A percentile compares a stretch with the other conserved stretches of the same genome.
phyloP scores from a whole-genome alignment of 2,329 filamentous ascomycete species.

The Penicillium sp. region DNA sequence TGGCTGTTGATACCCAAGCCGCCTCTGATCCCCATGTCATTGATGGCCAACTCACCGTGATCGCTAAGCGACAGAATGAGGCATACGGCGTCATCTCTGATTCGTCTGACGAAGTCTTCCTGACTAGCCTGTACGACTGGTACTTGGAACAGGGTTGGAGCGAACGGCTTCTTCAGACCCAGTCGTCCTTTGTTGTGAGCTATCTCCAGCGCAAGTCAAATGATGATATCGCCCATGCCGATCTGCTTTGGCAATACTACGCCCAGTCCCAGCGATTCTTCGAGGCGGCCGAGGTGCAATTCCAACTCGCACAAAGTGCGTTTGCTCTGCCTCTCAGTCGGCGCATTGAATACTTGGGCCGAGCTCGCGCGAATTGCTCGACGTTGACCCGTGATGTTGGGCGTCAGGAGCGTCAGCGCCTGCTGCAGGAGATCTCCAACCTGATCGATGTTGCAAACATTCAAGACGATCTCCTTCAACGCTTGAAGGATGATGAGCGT shows the following conservation, averaged over 20 bases:
- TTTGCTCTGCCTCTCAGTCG: conserved; percentile 75
- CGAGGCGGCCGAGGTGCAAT: conserved; percentile 80
- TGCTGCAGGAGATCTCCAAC: conserved; percentile 78
- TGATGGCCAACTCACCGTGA: conserved; percentile 70
- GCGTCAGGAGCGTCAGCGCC: conserved; percentile 73
- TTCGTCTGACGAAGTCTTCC: conserved; percentile 87
- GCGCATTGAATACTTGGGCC: conserved; percentile 81
- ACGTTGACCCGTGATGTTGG: conserved; percentile 71
- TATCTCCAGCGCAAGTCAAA: conserved; percentile 74
- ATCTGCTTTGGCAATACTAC: conserved; percentile 89
- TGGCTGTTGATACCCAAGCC: conserved; percentile 67
- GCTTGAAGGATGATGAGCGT: conserved; percentile 66
- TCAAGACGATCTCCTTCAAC: conserved; percentile 81
- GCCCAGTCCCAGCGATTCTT: conserved; percentile 77
- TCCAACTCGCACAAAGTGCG: conserved; percentile 73
- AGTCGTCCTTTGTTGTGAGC: conserved; percentile 77
- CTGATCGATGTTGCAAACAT: conserved; percentile 90
- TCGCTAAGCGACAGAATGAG: conserved; percentile 73
- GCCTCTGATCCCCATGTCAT: conserved; percentile 63
- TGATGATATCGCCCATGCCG: conserved; percentile 69
- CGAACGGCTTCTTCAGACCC: conserved; percentile 76
- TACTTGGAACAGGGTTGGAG: conserved; percentile 81
- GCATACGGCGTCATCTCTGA: conserved; percentile 85
- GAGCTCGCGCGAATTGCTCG: conserved; percentile 86
- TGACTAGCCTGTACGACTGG: conserved; percentile 97